These are phyloP conservation scores for Helminthosporium solani DNA, from an alignment of 2,329 filamentous ascomycete genomes.

Conservation along the genomic window DNA sequence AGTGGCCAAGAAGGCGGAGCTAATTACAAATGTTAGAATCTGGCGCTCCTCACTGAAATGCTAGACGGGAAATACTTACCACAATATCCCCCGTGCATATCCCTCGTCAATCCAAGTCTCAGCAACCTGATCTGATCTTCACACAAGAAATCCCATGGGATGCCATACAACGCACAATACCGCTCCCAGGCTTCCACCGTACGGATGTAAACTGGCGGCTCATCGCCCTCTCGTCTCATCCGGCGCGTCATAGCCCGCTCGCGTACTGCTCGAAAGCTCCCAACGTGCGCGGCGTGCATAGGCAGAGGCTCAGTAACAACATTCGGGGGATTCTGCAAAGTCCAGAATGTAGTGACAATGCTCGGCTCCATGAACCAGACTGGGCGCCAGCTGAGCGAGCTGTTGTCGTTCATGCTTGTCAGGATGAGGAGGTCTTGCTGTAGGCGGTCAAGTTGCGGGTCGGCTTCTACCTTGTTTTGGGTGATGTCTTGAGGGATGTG, in stretches of 20 bases:
- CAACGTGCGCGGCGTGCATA: neutral
- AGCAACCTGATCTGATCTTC: constrained; percentile 22
- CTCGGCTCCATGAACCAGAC: constrained; percentile 22
- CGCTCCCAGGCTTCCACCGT: constrained; percentile 23
- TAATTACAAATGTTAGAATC: constrained; percentile 2
- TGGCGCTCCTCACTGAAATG: neutral
- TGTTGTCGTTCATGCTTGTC: constrained; percentile 28
- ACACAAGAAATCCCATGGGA: constrained; percentile 27
- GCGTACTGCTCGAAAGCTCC: neutral
- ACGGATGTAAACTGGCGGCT: constrained; percentile 20
- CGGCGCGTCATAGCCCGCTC: constrained; percentile 22
- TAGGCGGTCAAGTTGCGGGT: constrained; percentile 17
- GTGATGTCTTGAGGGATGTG: constrained; percentile 15
- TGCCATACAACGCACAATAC: constrained; percentile 22
- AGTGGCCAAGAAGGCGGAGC: constrained; percentile 19
- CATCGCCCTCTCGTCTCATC: constrained; percentile 18
- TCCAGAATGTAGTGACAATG: constrained; percentile 17
- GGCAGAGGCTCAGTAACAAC: constrained; percentile 29
- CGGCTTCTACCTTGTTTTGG: constrained; percentile 14
- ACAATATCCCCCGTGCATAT: constrained; percentile 5
- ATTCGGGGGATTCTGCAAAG: constrained; percentile 31
- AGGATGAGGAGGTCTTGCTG: constrained; percentile 32
- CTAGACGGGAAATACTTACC: constrained; percentile 8
- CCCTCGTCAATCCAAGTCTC: constrained; percentile 14
- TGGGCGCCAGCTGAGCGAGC: constrained; percentile 30